Conservation (phyloP, 2,329 filamentous ascomycete species). For the Fusarium burgessii region DNA sequence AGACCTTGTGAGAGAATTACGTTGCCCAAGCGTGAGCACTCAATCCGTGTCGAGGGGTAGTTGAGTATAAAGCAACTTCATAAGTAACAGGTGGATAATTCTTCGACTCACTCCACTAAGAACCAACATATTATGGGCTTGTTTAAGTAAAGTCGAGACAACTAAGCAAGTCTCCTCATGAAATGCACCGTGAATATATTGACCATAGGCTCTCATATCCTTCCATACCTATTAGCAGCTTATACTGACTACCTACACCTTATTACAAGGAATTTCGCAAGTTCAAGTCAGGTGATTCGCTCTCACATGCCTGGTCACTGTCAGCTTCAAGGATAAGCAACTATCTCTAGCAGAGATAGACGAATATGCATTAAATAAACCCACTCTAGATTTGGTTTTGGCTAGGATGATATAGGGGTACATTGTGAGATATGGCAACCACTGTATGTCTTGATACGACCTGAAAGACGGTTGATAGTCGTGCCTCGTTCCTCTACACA, state of each 20-base stretch:
- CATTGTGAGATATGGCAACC: not conserved
- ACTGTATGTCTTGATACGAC: not conserved
- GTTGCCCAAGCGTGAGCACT: not conserved
- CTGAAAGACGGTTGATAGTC: not conserved
- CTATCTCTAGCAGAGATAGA: not conserved
- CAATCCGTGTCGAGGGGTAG: not conserved
- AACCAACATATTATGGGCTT: too few relatives aligned
- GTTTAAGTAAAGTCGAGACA: not conserved
- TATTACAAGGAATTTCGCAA: not conserved
- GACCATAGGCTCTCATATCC: not conserved
- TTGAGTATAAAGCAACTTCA: not conserved
- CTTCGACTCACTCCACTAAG: not conserved
- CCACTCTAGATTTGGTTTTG: not conserved
- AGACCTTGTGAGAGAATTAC: not conserved
- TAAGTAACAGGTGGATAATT: not conserved
- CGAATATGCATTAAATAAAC: not conserved
- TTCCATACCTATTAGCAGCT: not conserved
- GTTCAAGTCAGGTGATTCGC: not conserved
- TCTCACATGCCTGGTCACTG: not conserved
- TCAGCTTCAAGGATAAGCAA: not conserved
- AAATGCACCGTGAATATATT: not conserved
- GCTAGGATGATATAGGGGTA: not conserved
- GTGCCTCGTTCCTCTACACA: not conserved
- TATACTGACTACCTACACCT: not conserved
- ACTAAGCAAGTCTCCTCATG: too few relatives aligned